Conservation (phyloP, 352 stramenopile genomes). For the Phytophthora citricola region DNA sequence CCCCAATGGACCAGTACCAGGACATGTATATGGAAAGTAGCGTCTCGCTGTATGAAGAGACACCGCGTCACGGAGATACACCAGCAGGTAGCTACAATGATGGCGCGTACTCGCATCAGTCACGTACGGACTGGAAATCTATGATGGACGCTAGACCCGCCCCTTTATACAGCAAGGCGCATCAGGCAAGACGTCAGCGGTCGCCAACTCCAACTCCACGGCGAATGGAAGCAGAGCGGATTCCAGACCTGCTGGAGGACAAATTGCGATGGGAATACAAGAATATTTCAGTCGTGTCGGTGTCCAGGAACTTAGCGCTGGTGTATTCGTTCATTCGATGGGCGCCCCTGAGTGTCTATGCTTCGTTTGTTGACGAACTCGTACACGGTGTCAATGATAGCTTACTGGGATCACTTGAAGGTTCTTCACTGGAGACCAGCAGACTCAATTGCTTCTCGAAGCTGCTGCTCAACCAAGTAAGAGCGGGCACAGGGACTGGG, state of each 20-base stretch:
- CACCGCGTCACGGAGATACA: too few relatives aligned
- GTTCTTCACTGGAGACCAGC: conserved; percentile 23
- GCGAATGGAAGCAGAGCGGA: background rate
- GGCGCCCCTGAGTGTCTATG: conserved; percentile 54
- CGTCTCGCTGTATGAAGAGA: too few relatives aligned
- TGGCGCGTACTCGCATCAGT: too few relatives aligned
- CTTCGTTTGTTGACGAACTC: conserved; percentile 56
- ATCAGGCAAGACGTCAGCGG: background rate
- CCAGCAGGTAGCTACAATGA: too few relatives aligned
- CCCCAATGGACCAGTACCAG: background rate
- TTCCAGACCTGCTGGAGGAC: conserved; percentile 7
- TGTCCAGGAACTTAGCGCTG: conserved; percentile 63
- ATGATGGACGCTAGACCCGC: too few relatives aligned
- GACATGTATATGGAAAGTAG: background rate
- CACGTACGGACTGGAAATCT: too few relatives aligned
- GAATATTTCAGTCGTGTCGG: conserved; percentile 32
- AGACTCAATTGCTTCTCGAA: conserved; percentile 60
- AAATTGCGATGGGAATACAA: conserved; percentile 25
- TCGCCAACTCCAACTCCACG: conserved; percentile 29
- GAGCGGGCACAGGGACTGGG: background rate
- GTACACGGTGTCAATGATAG: conserved; percentile 48
- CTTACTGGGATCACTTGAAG: conserved; percentile 36
- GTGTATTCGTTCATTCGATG: conserved; percentile 54
- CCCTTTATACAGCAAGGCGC: background rate
- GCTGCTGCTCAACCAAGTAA: conserved; percentile 45